phyloP scores from a whole-genome alignment of 1,284 basidiomycete species.

The Rugosomyces carneus region DNA sequence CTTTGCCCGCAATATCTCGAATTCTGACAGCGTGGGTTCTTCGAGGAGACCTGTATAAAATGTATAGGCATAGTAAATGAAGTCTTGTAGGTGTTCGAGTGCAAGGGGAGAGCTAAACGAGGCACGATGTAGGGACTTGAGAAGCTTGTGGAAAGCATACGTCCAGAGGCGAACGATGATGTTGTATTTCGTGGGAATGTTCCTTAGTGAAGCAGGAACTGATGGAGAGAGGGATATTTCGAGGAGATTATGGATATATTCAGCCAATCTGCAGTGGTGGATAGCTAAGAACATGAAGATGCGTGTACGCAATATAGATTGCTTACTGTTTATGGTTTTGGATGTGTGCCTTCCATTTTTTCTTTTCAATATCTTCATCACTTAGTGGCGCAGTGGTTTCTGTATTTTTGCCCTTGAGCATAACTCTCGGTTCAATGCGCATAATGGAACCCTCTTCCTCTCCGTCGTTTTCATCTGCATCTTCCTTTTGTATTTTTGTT shows the following conservation, averaged over 20 bases:
- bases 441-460: conserved; percentile 23
- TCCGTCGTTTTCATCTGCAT: conserved; percentile 42
- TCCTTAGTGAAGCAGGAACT: conserved; percentile 81
- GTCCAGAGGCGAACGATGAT: conserved; percentile 94
- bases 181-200: conserved; percentile 91
- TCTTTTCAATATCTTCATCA: conserved; percentile 53
- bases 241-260: conserved; percentile 85
- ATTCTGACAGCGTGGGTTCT: conserved; percentile 64
- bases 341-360: conserved; percentile 61
- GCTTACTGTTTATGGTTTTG: conserved; percentile 67
- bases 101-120: conserved; percentile 59
- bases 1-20: conserved; percentile 80
- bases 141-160: conserved; percentile 82
- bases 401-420: conserved; percentile 45
- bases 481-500: conserved; percentile 61
- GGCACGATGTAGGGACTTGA: conserved; percentile 84
- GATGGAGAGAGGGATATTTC: conserved; percentile 81
- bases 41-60: conserved; percentile 91
- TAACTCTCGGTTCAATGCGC: conserved; percentile 36
- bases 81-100: conserved; percentile 79
- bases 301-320: background rate
- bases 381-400: conserved; percentile 18
- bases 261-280: conserved; percentile 60
- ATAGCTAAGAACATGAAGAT: background rate
- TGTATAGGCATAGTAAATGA: conserved; percentile 92